Base-by-base conservation (phyloP, 139 green algal genomes). In the Chlorella ohadii region DNA sequence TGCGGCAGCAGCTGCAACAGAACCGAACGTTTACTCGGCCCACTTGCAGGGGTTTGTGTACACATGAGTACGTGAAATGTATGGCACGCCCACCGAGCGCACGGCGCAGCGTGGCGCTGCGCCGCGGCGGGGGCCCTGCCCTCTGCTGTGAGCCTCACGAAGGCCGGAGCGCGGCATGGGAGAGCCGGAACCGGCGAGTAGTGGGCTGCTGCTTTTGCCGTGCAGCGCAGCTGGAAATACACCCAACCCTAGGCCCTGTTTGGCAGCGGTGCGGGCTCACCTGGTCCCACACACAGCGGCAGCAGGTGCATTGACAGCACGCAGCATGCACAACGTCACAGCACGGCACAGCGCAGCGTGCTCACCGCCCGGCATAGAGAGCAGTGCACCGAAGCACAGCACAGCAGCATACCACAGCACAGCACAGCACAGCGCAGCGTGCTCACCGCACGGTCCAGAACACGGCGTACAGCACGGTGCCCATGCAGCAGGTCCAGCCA, bases 401-500 rank as follows among this genome's bases (percentile, higher is more conserved):
- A 59, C 22, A 3, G 51, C 51, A 59, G 51, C 51, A 59, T 22
- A 59, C 11, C 51, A 59, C 15, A 59, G 51, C 51, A 59, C 51
- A 59, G 51, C 51, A 59, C 51, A 59, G 51, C 51, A 59, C 12
- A 20, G 15, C 51, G 22, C 15, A 38, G 20, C 20, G 4, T 39
- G 22, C 84, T 34, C 63, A 89, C 88, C 65, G 59, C 51, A 94
- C 63, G 56, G 87, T 86, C 63, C 73, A 93, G 72, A 92, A 91
- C 51, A 94, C 80, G 70, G 81, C 87, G 78, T 91, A 94, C 0
- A 92, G 19, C 38, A 96, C 85, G 33, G 88, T 91, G 75, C 55
- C 78, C 59, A 89, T 82, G 81, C 82, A 91, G 71, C 75, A 88
- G 13, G 86, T 84, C 59, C 65, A 87, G 55, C 47, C 74, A 75